Evolutionary conservation across 495 filamentous ascomycete genomes (phyloP).

Genomic region (Tetracladium marchalianum): DNA sequence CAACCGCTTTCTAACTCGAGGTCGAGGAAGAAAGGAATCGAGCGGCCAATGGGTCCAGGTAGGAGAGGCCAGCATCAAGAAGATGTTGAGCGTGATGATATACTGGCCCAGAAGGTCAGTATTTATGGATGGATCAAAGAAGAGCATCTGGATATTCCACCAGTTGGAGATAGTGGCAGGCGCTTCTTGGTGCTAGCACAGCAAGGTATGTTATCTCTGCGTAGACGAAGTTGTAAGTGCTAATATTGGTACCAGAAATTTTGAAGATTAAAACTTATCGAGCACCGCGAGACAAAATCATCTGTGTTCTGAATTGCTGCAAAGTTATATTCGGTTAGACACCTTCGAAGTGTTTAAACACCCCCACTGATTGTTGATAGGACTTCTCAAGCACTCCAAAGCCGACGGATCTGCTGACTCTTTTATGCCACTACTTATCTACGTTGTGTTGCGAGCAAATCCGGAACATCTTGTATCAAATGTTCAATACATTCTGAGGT

Average conservation of each 20-base stretch:
- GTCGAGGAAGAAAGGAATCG: slow-evolving; percentile 56
- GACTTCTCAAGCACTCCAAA: slow-evolving; percentile 83
- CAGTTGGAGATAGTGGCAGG: slow-evolving; percentile 72
- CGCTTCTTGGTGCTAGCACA: slow-evolving; percentile 84
- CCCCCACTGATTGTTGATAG: slow-evolving; percentile 29
- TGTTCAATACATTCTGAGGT: slow-evolving; percentile 94
- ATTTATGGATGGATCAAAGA: slow-evolving; percentile 96
- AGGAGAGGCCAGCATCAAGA: slow-evolving; percentile 94
- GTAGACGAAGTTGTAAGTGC: neutral
- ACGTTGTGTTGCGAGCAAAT: slow-evolving; percentile 87
- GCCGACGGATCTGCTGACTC: slow-evolving; percentile 92
- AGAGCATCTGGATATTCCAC: slow-evolving; percentile 87
- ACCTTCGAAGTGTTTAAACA: neutral
- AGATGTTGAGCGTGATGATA: slow-evolving; percentile 92
- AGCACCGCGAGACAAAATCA: slow-evolving; percentile 94
- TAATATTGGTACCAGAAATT: slow-evolving; percentile 47
- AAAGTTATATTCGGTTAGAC: slow-evolving; percentile 93
- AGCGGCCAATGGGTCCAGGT: slow-evolving; percentile 67
- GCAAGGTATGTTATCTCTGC: slow-evolving; percentile 47
- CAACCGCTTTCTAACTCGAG: slow-evolving; percentile 62
- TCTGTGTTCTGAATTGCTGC: slow-evolving; percentile 96
- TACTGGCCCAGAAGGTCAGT: slow-evolving; percentile 87
- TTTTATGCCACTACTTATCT: slow-evolving; percentile 92
- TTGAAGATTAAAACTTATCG: slow-evolving; percentile 93
- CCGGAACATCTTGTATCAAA: slow-evolving; percentile 94